Base-by-base conservation (phyloP, 495 filamentous ascomycete genomes). In the Penicillium desertorum region DNA sequence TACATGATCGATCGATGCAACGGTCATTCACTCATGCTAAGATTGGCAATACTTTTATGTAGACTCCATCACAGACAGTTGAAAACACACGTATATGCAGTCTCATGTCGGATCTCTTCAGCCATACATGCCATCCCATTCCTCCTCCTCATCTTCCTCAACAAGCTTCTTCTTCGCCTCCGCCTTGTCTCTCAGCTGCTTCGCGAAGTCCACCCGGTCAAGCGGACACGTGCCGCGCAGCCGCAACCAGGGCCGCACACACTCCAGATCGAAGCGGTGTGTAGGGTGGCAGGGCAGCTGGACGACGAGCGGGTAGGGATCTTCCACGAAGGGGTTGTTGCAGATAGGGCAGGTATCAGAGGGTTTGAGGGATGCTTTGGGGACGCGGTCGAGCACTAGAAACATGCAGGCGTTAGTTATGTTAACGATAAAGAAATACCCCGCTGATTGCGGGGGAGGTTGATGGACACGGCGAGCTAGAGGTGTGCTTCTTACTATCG, bases 191-290 rank as follows among this genome's bases (percentile, higher is more conserved):
- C 82, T 76, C 73, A 84, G 86, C 80, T 86, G 86, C 78, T 90
- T 87, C 30, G 86, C 77, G 61, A 98, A 74, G 63, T 92, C 86
- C 67, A 84, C 82, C 45, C 93, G 79, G 68, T 96, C 93, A 61
- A 96, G 74, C 22, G 93, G 93, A 76, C 93, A 98, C 3, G 87
- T 96, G 11, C 89, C 86, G 70, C 96, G 88, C 58, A 94, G 80
- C 65, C 87, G 81, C 67, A 98, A 68, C 94, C 94, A 98, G 2
- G 94, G 93, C 45, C 81, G 80, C n/a, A 98, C 88, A 68, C 94
- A 98, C 70, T 98, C 92, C 14, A 97, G 72, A 70, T 98, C 94
- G 73, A 96, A 97, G 25, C 85, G 67, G 69, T 98, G 94, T 20
- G 79, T 83, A 11, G 80, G 79, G 63, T 92, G 86, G 66, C 94